Percentiles rank a stretch among this genome's conserved stretches.
Evolutionary conservation across 495 filamentous ascomycete genomes (phyloP).

Genomic region (Pyrenula massariospora): DNA sequence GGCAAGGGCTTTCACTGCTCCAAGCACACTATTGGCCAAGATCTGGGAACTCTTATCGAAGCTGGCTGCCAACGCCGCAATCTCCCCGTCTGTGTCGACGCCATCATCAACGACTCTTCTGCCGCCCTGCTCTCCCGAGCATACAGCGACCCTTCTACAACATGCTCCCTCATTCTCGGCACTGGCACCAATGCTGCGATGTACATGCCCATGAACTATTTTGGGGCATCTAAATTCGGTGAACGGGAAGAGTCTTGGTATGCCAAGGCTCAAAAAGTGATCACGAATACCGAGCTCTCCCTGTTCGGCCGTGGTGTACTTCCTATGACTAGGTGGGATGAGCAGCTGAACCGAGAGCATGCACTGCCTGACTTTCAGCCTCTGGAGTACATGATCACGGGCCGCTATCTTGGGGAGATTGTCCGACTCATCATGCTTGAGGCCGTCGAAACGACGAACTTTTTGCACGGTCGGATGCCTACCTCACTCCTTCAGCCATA

Average conservation of each 20-base stretch:
- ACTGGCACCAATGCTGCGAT: slow-evolving; percentile 80
- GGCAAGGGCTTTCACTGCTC: slow-evolving; percentile 56
- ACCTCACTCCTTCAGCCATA: slow-evolving; percentile 48
- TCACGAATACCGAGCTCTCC: slow-evolving; percentile 83
- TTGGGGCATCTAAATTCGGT: slow-evolving; percentile 52
- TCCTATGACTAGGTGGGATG: slow-evolving; percentile 67
- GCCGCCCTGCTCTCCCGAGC: slow-evolving; percentile 70
- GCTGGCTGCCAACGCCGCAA: slow-evolving; percentile 38
- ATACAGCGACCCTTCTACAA: slow-evolving; percentile 50
- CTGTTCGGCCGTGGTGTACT: slow-evolving; percentile 63
- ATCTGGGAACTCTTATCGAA: slow-evolving; percentile 47
- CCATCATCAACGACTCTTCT: slow-evolving; percentile 78
- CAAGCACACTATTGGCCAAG: slow-evolving; percentile 41
- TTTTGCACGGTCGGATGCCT: slow-evolving; percentile 46
- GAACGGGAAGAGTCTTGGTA: slow-evolving; percentile 27
- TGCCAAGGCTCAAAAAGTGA: slow-evolving; percentile 46
- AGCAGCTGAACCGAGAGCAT: slow-evolving; percentile 52
- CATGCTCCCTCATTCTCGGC: slow-evolving; percentile 71
- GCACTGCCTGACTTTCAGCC: slow-evolving; percentile 77
- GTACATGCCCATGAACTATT: slow-evolving; percentile 50
- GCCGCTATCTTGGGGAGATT: slow-evolving; percentile 76
- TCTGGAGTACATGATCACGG: slow-evolving; percentile 82
- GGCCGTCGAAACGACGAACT: slow-evolving; percentile 34
- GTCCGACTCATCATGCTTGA: slow-evolving; percentile 66
- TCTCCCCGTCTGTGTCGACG: slow-evolving; percentile 44